Conservation (phyloP, 768 basidiomycete genomes). For the Pseudohyphozyma bogoriensis region DNA sequence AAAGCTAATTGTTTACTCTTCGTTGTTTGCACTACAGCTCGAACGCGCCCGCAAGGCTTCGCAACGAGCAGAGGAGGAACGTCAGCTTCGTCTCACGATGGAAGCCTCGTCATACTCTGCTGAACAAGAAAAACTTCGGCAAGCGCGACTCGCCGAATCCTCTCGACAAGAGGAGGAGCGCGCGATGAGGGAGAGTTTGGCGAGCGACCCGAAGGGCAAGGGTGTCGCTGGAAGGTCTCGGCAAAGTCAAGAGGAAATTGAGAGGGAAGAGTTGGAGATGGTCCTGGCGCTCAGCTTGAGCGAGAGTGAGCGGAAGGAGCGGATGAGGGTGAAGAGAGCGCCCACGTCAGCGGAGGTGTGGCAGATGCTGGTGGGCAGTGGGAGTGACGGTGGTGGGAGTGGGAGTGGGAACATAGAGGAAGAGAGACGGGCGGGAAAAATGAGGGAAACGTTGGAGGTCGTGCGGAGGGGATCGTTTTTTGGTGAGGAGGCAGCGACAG, state of each 20-base stretch:
- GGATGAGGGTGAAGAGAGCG: background rate
- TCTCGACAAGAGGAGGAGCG: background rate
- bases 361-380: too few species aligned
- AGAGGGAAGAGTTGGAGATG: background rate
- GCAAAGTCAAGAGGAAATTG: background rate
- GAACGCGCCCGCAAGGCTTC: background rate
- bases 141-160: background rate
- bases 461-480: too few species aligned
- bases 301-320: background rate
- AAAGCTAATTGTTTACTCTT: background rate
- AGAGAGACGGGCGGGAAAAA: too few species aligned
- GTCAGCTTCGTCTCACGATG: background rate
- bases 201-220: background rate
- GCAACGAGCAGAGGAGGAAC: background rate
- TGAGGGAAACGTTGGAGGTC: too few species aligned
- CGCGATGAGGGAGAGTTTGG: background rate
- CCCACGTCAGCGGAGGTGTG: too few species aligned
- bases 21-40: background rate
- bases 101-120: slow-evolving; percentile 1
- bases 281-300: background rate
- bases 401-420: too few species aligned
- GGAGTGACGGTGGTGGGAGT: too few species aligned
- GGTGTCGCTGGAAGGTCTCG: background rate
- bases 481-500: too few species aligned
- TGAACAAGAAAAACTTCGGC: background rate